Evolutionary conservation across 2,329 filamentous ascomycete species (phyloP), one percentile per base, ranked within the genome.

Genomic region (Metarhizium guizhouense): DNA sequence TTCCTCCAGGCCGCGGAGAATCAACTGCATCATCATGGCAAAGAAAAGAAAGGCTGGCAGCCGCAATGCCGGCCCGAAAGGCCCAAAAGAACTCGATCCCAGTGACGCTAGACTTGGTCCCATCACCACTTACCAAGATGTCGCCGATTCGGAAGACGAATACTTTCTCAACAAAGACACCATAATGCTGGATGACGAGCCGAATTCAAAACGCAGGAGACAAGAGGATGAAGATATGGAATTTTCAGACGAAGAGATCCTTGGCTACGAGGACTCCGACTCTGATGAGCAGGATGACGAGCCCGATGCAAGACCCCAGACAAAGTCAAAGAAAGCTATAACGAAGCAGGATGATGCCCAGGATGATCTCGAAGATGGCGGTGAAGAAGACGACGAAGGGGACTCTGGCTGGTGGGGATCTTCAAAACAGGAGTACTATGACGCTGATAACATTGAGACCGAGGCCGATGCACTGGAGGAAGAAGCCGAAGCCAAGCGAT

Each of bases 121-220:
- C 25, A 75, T 85, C 63, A 76, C 70, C 50, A 85, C 82, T 2
- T 93, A 81, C 70, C 85, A 93, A 70, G 90, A 95, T 72, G 86
- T 99, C 63, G 90, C 92, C 61, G 87, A 96, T 69, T 95, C 91
- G 1, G 90, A 96, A 70, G 94, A 99, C 70, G 90, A 96, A 68
- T 95, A 96, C 69, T 90, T 93, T 65, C 77, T 92, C 57, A 87
- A 92, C 60, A 83, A 88, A 61, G 94, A 99, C 72, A 87, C 89
- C 67, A 85, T 99, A 59, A 72, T 93, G 65, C 79, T 99, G 42
- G 90, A 95, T 34, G 90, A 96, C 62, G 87, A 80, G 38, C 89
- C 87, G 14, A 81, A 83, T 43, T 84, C 85, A 34, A 96, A 96
- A 75, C 84, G 89, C 61, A 79, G 85, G 65, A 84, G 86, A 64